Evolutionary conservation across 371 early-diverging fungal genomes (phyloP).

Genomic region (Actinomortierella ambigua): DNA sequence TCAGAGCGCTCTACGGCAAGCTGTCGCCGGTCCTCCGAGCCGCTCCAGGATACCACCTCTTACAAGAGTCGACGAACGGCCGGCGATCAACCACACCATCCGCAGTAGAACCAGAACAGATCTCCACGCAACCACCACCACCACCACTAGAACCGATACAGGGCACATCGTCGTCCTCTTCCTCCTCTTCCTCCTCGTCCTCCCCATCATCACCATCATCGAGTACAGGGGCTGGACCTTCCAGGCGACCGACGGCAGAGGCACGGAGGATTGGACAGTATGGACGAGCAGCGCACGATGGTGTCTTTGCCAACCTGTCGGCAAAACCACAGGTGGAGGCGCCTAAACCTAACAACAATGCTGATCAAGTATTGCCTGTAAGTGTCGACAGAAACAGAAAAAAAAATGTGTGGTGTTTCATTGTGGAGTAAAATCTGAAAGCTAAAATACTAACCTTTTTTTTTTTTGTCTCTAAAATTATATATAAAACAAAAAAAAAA

Average conservation of each 20-base stretch:
- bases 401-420: not conserved
- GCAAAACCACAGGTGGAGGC: conserved; percentile 58
- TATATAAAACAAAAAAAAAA: not conserved
- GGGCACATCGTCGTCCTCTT: not conserved
- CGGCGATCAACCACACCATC: not conserved
- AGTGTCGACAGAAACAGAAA: conserved; percentile 9
- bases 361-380: conserved; percentile 53
- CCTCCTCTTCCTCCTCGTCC: not conserved
- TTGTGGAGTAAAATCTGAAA: not conserved
- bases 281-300: conserved; percentile 31
- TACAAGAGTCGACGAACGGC: no score
- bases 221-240: not conserved
- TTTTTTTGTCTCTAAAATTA: no score
- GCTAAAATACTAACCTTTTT: not conserved
- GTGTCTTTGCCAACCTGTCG: conserved; percentile 60
- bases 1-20: no score
- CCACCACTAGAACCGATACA: not conserved
- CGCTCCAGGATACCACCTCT: no score
- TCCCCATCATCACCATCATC: not conserved
- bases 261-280: no score
- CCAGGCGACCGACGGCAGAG: not conserved
- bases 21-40: no score
- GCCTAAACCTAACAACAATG: conserved; percentile 18
- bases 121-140: not conserved
- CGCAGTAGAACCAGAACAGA: no score